These are phyloP conservation scores for Suillus hirtellus DNA, from an alignment of 768 basidiomycete species.

Conservation along the genomic window DNA sequence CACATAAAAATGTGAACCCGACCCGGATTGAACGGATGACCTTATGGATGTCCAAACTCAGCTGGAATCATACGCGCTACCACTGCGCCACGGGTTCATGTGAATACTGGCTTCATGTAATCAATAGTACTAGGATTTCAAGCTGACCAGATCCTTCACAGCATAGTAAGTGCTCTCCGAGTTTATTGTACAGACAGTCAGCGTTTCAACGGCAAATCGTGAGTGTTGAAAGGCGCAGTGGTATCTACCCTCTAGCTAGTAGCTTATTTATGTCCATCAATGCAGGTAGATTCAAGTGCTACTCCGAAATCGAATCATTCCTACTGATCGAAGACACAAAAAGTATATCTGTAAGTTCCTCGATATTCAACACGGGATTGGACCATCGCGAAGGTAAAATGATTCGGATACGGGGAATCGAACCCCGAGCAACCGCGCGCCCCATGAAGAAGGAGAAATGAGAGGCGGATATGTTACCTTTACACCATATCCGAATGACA, in stretches of 20 bases:
- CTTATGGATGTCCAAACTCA: slow-evolving; percentile 37
- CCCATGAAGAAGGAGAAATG: neutral
- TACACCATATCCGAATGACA: slow-evolving; percentile 2
- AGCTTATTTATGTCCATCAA: neutral
- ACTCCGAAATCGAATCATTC: neutral
- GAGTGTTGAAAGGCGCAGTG: neutral
- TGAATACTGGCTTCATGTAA: neutral
- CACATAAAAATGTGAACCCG: slow-evolving; percentile 6
- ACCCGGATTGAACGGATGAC: slow-evolving; percentile 52
- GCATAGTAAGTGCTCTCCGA: too few relatives aligned
- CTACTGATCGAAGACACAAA: neutral
- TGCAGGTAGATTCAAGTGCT: neutral
- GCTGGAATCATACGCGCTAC: slow-evolving; percentile 38
- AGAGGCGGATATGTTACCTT: slow-evolving; percentile 9
- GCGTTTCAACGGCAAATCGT: neutral
- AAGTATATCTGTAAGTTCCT: neutral
- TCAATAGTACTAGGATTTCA: neutral
- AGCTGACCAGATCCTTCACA: neutral
- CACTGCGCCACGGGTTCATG: slow-evolving; percentile 22
- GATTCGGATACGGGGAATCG: slow-evolving; percentile 54
- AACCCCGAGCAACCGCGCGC: slow-evolving; percentile 55
- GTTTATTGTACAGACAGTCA: too few relatives aligned
- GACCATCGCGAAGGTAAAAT: neutral
- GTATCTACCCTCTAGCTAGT: neutral
- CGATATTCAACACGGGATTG: neutral